Conservation (phyloP, 2,329 filamentous ascomycete species). For the Chrysoporthe cubensis region DNA sequence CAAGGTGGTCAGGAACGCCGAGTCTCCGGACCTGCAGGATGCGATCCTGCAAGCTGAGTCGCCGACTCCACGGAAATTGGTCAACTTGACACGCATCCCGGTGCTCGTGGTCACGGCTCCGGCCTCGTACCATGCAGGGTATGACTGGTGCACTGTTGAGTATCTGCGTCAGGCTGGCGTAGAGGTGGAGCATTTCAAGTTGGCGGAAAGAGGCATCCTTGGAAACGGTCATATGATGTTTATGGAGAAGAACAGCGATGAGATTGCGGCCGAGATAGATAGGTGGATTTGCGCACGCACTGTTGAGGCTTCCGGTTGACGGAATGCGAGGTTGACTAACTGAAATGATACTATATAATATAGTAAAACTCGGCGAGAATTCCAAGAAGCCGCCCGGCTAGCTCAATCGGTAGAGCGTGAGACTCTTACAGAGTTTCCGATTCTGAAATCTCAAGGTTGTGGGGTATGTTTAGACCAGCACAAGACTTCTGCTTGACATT, state of each 20-base stretch:
- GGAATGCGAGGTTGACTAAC: too few relatives aligned
- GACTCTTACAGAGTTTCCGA: conserved; percentile 56
- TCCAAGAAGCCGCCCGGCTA: conserved; percentile 51
- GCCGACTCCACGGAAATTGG: conserved; percentile 41
- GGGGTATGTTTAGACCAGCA: background rate
- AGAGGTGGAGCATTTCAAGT: conserved; percentile 40
- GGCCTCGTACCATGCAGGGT: conserved; percentile 50
- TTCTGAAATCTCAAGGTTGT: conserved; percentile 17
- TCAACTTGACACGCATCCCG: conserved; percentile 41
- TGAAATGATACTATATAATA: background rate
- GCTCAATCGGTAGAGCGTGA: conserved; percentile 75
- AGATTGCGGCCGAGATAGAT: conserved; percentile 34
- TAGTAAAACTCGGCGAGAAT: too few relatives aligned
- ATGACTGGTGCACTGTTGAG: conserved; percentile 48
- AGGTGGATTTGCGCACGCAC: conserved; percentile 9
- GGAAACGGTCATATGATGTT: conserved; percentile 55
- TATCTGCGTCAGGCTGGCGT: conserved; percentile 49
- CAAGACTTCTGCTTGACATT: background rate
- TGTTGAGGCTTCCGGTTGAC: background rate
- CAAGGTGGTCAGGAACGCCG: background rate
- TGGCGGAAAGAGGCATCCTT: conserved; percentile 43
- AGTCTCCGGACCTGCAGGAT: background rate
- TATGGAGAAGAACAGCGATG: conserved; percentile 51
- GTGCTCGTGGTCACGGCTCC: conserved; percentile 47
- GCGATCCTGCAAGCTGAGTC: conserved; percentile 40